Percentiles rank a stretch among this genome's conserved stretches.
Conservation (phyloP, 495 filamentous ascomycete species). For the Xylaria cubensis region DNA sequence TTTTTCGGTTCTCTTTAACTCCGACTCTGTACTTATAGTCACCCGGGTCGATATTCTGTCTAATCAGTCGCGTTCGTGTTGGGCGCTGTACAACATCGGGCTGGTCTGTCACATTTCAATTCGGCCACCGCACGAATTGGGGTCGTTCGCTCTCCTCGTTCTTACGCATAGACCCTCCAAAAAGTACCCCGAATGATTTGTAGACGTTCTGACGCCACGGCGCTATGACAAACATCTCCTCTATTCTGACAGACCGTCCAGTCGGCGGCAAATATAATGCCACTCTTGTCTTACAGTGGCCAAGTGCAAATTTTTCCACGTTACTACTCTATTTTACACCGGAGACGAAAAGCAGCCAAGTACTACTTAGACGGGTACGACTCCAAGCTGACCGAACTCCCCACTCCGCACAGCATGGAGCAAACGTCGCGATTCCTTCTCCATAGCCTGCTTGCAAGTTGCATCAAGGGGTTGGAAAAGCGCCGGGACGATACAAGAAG, state of each 20-base stretch:
- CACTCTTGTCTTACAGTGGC: neutral
- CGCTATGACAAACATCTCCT: constrained; percentile 1
- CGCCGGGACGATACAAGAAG: neutral
- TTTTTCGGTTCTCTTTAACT: neutral
- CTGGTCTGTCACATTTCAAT: constrained; percentile 2
- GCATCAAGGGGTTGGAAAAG: neutral
- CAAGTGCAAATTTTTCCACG: neutral
- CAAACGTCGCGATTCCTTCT: constrained; percentile 4
- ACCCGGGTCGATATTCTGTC: constrained; percentile 2
- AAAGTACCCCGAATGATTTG: neutral
- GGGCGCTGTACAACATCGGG: neutral
- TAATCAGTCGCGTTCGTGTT: neutral
- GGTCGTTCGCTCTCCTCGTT: neutral
- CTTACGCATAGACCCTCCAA: neutral
- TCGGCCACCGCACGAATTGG: neutral
- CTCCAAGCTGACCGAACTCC: neutral
- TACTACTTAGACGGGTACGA: neutral
- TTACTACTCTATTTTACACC: neutral
- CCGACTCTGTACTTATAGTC: neutral
- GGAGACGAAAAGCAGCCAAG: neutral
- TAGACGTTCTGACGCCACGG: neutral
- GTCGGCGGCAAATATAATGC: neutral
- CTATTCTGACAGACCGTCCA: neutral
- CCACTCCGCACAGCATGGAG: neutral
- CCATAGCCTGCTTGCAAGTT: neutral